Percentiles rank a stretch among this genome's conserved stretches.
Evolutionary conservation across 202 grass and related monocot genomes (phyloP).

Genomic region (Bolboschoenoplectus hybrid): DNA sequence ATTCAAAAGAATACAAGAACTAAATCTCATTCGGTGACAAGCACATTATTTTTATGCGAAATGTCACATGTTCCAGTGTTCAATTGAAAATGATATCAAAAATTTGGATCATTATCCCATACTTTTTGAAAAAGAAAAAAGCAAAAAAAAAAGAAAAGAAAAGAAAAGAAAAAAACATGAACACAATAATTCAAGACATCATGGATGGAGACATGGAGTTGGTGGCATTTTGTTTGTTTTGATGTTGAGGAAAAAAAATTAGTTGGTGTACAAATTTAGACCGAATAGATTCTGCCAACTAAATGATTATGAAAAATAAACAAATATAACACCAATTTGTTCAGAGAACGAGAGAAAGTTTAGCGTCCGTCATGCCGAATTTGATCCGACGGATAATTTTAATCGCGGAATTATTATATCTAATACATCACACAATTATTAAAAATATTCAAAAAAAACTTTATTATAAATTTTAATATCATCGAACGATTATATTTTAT

Average conservation of each 20-base stretch:
- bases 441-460: no score
- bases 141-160: neutral
- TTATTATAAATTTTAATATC: no score
- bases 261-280: neutral
- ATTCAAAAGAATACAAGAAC: neutral
- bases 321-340: no score
- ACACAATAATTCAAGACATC: neutral
- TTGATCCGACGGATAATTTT: no score
- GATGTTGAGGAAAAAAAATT: neutral
- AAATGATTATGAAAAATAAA: neutral
- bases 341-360: no score
- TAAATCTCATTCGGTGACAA: neutral
- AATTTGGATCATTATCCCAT: neutral
- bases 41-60: neutral
- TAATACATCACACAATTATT: no score
- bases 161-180: neutral
- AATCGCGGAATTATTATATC: no score
- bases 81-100: neutral
- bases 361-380: no score
- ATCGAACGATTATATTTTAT: no score
- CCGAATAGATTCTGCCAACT: slow-evolving; percentile 31
- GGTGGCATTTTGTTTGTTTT: slow-evolving; percentile 17
- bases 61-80: neutral
- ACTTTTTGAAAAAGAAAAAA: neutral
- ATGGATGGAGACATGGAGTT: neutral